Evolutionary conservation across 805 yeast species (phyloP), one percentile per base, ranked within the genome.

Genomic region (Groenewaldozyma salmanticensis): DNA sequence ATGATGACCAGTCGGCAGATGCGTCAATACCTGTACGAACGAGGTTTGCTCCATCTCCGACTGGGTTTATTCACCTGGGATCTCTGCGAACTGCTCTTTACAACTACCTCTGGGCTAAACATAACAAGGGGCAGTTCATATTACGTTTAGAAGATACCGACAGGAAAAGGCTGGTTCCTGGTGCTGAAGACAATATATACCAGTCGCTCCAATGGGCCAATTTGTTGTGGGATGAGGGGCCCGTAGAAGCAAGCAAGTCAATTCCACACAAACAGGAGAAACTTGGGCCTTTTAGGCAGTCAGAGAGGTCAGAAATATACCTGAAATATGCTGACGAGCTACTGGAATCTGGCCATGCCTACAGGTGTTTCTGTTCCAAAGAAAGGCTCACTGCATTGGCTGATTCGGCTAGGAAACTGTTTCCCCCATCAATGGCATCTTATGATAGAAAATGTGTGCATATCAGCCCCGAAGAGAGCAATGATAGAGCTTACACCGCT

Each of bases 21-120:
- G 16, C 18, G 18, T 11, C 17, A 13, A 6, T 31, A n/a, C 86
- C 92, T 0, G 94, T 78, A 0, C 62, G 96, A 49, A 84, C 97
- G 1, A 65, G 99, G 48, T 92, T 92, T 61, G 99, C 99, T 0
- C 98, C 99, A 0, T 87, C 96, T 1, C 99, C 99, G 1, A 92
- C 99, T 0, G 99, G 99, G 0, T 75, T 75, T 46, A 67, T 92
- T n/a, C 99, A 92, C 58, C 58, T 92, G 44, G 99, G 99, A 0
- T 88, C 96, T 0, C 57, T 92, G 35, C 66, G 99, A 58, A 92
- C 99, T 0, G 97, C 97, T 0, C 61, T 92, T 16, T 92, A 86
- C 62, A 92, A 92, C 59, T 92, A 79, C 53, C 60, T 92, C 15
- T 62, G 84, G 13, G 97, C 98, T 0, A 75, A 68, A 51, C 68